A percentile compares a stretch with the other conserved stretches of the same genome.
Evolutionary conservation across 345 rosid genomes (phyloP).

Genomic region (Hibiscus syriacus): DNA sequence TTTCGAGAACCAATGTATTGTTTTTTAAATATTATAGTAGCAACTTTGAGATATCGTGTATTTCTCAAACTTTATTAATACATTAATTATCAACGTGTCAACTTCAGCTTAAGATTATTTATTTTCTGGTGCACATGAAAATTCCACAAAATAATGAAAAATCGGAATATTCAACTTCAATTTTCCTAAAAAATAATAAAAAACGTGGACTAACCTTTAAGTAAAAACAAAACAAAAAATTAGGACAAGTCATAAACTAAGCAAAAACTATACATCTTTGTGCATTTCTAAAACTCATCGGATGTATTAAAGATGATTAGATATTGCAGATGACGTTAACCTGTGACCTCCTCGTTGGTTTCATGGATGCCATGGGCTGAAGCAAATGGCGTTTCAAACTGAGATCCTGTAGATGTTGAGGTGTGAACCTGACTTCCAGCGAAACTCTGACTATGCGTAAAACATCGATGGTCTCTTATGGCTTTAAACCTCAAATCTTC

Average conservation of each 20-base stretch:
- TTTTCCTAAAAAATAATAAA: too few species aligned
- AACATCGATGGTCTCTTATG: slow-evolving; percentile 9
- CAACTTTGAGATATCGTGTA: too few species aligned
- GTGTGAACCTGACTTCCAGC: background rate
- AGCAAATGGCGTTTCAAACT: background rate
- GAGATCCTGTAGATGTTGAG: background rate
- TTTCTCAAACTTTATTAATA: too few species aligned
- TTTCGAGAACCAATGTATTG: too few species aligned
- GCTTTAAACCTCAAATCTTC: slow-evolving; percentile 27
- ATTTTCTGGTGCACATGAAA: background rate
- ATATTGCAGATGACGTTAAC: background rate
- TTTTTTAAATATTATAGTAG: too few species aligned
- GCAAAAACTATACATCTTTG: background rate
- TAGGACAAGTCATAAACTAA: too few species aligned
- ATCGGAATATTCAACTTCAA: too few species aligned
- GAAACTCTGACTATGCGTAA: slow-evolving; percentile 1
- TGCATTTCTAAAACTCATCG: background rate
- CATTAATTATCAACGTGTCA: background rate
- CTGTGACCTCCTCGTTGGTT: background rate
- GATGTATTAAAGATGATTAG: background rate
- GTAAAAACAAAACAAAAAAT: too few species aligned
- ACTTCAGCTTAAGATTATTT: background rate
- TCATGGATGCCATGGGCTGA: background rate
- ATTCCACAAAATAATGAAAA: too few species aligned
- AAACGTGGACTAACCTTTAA: background rate